A percentile compares a stretch with the other conserved stretches of the same genome.
phyloP scores from a whole-genome alignment of 2,329 filamentous ascomycete genomes.

The Huntiella moniliformis region DNA sequence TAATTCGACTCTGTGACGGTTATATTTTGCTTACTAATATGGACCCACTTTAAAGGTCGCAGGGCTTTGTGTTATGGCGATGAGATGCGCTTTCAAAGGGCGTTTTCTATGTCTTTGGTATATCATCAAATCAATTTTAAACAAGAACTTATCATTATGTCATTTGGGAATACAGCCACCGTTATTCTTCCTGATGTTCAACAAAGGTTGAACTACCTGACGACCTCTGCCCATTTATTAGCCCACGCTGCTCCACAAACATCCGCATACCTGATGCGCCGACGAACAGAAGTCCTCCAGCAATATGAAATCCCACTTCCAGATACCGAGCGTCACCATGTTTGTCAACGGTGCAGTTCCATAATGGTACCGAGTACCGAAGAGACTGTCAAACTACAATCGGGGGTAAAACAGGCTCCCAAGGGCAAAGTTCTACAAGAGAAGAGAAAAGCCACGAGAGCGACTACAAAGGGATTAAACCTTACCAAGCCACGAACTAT shows the following conservation, averaged over 20 bases:
- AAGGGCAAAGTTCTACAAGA: not conserved
- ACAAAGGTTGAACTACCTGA: constrained; percentile 20
- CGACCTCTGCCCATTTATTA: constrained; percentile 40
- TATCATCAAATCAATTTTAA: too few relatives aligned
- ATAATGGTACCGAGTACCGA: constrained; percentile 36
- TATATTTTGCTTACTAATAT: not conserved
- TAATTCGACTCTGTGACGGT: not conserved
- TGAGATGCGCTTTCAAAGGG: too few relatives aligned
- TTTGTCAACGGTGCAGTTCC: constrained; percentile 41
- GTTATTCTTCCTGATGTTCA: constrained; percentile 5
- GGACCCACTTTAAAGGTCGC: constrained; percentile 2
- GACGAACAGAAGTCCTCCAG: constrained; percentile 30
- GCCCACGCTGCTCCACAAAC: constrained; percentile 31
- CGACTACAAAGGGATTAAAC: not conserved
- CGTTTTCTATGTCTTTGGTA: too few relatives aligned
- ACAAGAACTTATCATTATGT: too few relatives aligned
- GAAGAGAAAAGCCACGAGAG: too few relatives aligned
- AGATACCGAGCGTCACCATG: constrained; percentile 32
- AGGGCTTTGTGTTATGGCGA: too few relatives aligned
- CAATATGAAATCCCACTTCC: constrained; percentile 25
- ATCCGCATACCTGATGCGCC: constrained; percentile 40
- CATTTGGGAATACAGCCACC: not conserved
- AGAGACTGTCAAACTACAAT: constrained; percentile 14
- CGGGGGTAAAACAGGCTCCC: not conserved
- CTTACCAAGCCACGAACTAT: not conserved